phyloP scores from a whole-genome alignment of 2,329 filamentous ascomycete genomes.

The Fusarium sp. region DNA sequence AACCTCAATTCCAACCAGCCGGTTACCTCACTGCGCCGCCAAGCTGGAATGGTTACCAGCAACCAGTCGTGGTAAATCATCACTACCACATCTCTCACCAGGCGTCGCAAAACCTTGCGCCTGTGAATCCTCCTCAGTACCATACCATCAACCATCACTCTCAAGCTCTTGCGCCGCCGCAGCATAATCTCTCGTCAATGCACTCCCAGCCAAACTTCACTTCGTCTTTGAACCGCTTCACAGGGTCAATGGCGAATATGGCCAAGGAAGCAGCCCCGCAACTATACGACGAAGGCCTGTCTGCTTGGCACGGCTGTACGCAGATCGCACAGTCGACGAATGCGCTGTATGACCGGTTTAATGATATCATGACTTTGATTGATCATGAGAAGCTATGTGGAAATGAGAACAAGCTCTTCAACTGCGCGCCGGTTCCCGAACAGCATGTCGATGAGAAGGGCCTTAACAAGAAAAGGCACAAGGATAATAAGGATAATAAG shows the following conservation, averaged over 20 bases:
- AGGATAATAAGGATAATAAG: slow-evolving; percentile 38
- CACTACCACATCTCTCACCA: slow-evolving; percentile 59
- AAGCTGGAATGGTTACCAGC: slow-evolving; percentile 49
- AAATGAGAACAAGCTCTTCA: slow-evolving; percentile 66
- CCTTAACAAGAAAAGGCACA: slow-evolving; percentile 32
- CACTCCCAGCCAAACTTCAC: slow-evolving; percentile 24
- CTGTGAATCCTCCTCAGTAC: slow-evolving; percentile 1
- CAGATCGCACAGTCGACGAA: slow-evolving; percentile 61
- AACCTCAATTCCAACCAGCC: slow-evolving; percentile 39
- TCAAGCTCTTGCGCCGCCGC: slow-evolving; percentile 7
- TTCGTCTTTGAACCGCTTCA: slow-evolving; percentile 50
- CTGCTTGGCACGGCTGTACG: slow-evolving; percentile 55
- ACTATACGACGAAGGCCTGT: slow-evolving; percentile 58
- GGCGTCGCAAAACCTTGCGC: slow-evolving; percentile 1
- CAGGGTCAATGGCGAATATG: slow-evolving; percentile 58
- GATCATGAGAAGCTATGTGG: slow-evolving; percentile 70
- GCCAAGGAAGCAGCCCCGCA: slow-evolving; percentile 56
- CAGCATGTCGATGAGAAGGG: slow-evolving; percentile 17
- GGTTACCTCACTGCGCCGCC: slow-evolving; percentile 43
- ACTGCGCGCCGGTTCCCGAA: slow-evolving; percentile 44
- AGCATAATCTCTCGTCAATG: slow-evolving; percentile 2
- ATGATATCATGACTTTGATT: slow-evolving; percentile 77
- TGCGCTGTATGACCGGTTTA: slow-evolving; percentile 70
- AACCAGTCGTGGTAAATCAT: slow-evolving; percentile 63
- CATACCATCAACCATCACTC: background rate